Percentiles rank a stretch among this genome's conserved stretches.
Evolutionary conservation across 768 basidiomycete genomes (phyloP).

Genomic region (Podaxis mareebaensis): DNA sequence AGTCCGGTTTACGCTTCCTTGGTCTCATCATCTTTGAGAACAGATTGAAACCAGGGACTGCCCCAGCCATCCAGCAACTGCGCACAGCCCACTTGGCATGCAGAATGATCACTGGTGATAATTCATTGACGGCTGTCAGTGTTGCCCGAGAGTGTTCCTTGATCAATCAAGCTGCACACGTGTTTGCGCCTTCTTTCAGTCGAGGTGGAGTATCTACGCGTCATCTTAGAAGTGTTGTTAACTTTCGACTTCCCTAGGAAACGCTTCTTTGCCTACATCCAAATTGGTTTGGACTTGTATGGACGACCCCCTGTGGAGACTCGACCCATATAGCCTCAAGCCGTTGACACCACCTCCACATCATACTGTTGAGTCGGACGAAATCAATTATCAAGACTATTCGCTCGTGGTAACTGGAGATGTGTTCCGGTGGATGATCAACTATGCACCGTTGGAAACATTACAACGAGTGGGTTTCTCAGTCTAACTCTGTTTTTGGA

Average conservation of each 20-base stretch:
- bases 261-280: constrained; percentile 50
- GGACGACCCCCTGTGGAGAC: constrained; percentile 81
- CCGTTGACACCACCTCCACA: constrained; percentile 73
- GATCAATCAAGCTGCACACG: constrained; percentile 84
- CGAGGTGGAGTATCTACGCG: constrained; percentile 49
- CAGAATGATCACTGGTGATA: constrained; percentile 98
- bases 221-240: neutral
- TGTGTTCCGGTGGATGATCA: constrained; percentile 98
- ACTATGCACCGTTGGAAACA: constrained; percentile 91
- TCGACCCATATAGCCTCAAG: constrained; percentile 88
- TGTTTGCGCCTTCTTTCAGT: constrained; percentile 81
- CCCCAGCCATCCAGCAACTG: constrained; percentile 86
- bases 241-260: constrained; percentile 41
- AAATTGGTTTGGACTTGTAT: constrained; percentile 89
- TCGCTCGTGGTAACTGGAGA: constrained; percentile 92
- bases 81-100: constrained; percentile 90
- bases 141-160: constrained; percentile 93
- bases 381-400: constrained; percentile 82
- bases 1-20: constrained; percentile 85
- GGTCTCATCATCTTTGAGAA: constrained; percentile 98
- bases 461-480: constrained; percentile 76
- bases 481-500: neutral
- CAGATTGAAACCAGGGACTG: constrained; percentile 90
- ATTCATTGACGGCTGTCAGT: constrained; percentile 93
- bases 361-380: constrained; percentile 68